A percentile compares a stretch with the other conserved stretches of the same genome.
These are phyloP conservation scores for Amanita jacksonii DNA, from an alignment of 768 basidiomycete genomes.

Conservation along the genomic window DNA sequence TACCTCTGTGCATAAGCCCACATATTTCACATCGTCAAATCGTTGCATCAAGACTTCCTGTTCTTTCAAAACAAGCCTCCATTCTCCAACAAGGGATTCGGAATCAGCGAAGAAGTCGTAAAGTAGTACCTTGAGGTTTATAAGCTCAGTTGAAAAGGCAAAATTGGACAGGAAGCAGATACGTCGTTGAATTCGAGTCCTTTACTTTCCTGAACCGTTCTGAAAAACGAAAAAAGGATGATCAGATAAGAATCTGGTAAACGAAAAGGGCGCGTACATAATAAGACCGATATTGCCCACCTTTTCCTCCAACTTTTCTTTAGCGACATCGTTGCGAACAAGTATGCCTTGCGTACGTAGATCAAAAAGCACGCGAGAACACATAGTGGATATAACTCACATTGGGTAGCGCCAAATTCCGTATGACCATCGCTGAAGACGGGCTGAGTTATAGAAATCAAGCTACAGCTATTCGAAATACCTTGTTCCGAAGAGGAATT, in stretches of 20 bases:
- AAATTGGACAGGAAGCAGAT: background rate
- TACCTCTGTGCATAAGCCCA: conserved; percentile 52
- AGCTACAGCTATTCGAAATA: conserved; percentile 18
- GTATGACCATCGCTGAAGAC: conserved; percentile 20
- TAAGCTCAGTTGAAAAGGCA: background rate
- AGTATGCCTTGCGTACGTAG: too few species aligned
- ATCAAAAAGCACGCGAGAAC: too few species aligned
- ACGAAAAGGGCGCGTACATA: conserved; percentile 29
- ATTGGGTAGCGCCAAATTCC: conserved; percentile 59
- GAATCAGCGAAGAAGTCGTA: conserved; percentile 75
- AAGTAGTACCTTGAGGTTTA: conserved; percentile 45
- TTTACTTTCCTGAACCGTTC: conserved; percentile 56
- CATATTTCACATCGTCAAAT: conserved; percentile 44
- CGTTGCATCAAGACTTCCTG: conserved; percentile 12
- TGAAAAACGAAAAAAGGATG: conserved; percentile 10
- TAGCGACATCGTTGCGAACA: too few species aligned
- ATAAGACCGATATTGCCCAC: conserved; percentile 53
- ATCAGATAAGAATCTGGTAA: background rate
- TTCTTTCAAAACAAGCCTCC: conserved; percentile 50
- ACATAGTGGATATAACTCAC: conserved; percentile 29
- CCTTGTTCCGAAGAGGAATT: conserved; percentile 50
- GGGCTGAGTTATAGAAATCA: background rate
- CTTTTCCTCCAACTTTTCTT: too few species aligned
- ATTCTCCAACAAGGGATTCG: conserved; percentile 35
- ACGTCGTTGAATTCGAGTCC: conserved; percentile 63